Base-by-base conservation (phyloP, 192 early-diverging fungal genomes). In the Powellomyces hirtus region DNA sequence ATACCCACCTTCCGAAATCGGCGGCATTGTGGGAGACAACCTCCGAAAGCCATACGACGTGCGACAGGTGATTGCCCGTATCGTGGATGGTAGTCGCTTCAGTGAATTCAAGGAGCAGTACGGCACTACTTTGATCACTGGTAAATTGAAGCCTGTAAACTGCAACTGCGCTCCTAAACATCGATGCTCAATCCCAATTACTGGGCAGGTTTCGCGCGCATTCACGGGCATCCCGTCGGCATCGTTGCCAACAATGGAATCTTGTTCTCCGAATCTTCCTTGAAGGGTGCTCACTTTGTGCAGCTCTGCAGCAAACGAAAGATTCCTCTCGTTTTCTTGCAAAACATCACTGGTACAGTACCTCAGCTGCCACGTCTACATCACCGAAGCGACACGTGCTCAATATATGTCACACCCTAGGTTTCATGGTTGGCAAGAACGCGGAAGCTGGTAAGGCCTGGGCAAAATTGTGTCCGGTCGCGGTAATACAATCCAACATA, bases 191-290 rank as follows among this genome's bases (percentile, higher is more conserved):
- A 22, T 20, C 34, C 10, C 7, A 4, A 31, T 34, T n/a, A n/a
- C n/a, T n/a, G n/a, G n/a, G n/a, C 61, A 89, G 87, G 91, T 29
- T 98, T 98, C 72, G 91, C 94, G 7, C 89, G 89, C 51, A 85
- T 98, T 36, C 85, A 95, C 58, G 96, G 96, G 16, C 85, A 88
- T 63, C 94, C 92, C 1, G 91, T 98, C 30, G 96, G 94, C 62
- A 93, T 98, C 51, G 80, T 98, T 13, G 94, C 93, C 57, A 98
- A 98, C 81, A 96, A 98, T 74, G 94, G 96, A 58, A 92, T 98
- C 49, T 78, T 98, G 52, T 96, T 96, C 72, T 91, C 91, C 11
- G 96, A 98, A 76, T 86, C 91, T 18, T 92, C 96, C 26, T 76
- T 95, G 50, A 98, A 98, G 82, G 94, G 94, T 44, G 92, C 96